phyloP scores from a whole-genome alignment of 2,329 filamentous ascomycete genomes.

The Lizonia empirigonia region DNA sequence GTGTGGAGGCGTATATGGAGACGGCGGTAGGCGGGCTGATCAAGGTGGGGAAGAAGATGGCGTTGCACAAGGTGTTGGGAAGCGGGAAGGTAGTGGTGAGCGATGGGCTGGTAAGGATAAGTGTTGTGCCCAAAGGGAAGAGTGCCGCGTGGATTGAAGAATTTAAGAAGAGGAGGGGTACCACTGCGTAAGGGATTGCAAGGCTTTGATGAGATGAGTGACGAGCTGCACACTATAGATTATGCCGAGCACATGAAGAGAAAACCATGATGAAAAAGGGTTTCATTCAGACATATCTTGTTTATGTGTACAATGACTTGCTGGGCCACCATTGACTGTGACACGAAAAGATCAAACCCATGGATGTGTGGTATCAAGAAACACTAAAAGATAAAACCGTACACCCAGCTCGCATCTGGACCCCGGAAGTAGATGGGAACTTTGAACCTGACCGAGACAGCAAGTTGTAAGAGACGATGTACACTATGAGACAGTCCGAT shows the following conservation, averaged over 20 bases:
- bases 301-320: neutral
- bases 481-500: neutral
- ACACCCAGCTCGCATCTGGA: too few species aligned
- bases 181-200: constrained; percentile 1
- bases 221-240: neutral
- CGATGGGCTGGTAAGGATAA: constrained; percentile 82
- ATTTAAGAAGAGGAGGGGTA: constrained; percentile 72
- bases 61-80: constrained; percentile 73
- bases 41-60: constrained; percentile 86
- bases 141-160: constrained; percentile 79
- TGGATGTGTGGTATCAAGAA: neutral
- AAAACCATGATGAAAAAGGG: neutral
- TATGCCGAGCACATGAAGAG: neutral
- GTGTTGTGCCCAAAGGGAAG: constrained; percentile 75
- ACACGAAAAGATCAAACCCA: neutral
- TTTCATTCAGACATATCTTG: neutral
- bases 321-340: neutral
- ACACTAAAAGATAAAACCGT: neutral
- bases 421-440: neutral
- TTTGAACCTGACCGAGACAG: neutral
- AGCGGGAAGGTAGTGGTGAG: constrained; percentile 84
- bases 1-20: constrained; percentile 89
- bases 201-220: neutral
- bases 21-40: constrained; percentile 78
- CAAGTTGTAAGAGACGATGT: neutral